phyloP scores from a whole-genome alignment of 345 rosid genomes.

The Physaria fendleri region DNA sequence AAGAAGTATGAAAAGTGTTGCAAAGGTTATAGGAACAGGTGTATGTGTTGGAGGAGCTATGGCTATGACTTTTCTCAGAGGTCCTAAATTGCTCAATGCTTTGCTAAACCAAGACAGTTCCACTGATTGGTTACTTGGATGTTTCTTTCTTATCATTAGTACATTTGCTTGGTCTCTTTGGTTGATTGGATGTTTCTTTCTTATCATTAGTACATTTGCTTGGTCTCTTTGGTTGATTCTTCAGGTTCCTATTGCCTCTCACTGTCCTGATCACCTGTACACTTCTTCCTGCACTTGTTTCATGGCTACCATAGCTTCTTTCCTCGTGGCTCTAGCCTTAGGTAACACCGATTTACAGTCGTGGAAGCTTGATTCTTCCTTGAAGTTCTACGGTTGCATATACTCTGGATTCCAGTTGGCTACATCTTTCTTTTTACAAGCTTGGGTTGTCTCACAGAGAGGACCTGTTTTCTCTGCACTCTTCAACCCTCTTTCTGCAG shows the following conservation, averaged over 20 bases:
- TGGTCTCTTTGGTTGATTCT: conserved; percentile 61
- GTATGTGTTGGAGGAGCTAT: conserved; percentile 69
- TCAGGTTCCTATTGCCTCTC: conserved; percentile 46
- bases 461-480: conserved; percentile 65
- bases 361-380: conserved; percentile 37
- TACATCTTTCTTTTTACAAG: conserved; percentile 47
- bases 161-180: conserved; percentile 52
- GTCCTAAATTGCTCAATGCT: conserved; percentile 40
- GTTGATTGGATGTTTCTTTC: conserved; percentile 48
- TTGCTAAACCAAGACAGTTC: conserved; percentile 19
- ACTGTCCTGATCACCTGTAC: conserved; percentile 44
- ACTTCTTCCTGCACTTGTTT: conserved; percentile 53
- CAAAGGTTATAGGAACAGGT: conserved; percentile 58
- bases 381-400: conserved; percentile 39
- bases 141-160: conserved; percentile 39
- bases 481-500: conserved; percentile 59
- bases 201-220: conserved; percentile 41
- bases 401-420: conserved; percentile 39
- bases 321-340: conserved; percentile 29
- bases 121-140: too few relatives aligned
- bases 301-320: conserved; percentile 41
- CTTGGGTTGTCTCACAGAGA: conserved; percentile 54
- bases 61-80: conserved; percentile 53
- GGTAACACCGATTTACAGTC: conserved; percentile 22
- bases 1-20: conserved; percentile 49